These are phyloP conservation scores for Protomyces inouyei DNA, from an alignment of 1,139 yeast genomes.

Conservation along the genomic window DNA sequence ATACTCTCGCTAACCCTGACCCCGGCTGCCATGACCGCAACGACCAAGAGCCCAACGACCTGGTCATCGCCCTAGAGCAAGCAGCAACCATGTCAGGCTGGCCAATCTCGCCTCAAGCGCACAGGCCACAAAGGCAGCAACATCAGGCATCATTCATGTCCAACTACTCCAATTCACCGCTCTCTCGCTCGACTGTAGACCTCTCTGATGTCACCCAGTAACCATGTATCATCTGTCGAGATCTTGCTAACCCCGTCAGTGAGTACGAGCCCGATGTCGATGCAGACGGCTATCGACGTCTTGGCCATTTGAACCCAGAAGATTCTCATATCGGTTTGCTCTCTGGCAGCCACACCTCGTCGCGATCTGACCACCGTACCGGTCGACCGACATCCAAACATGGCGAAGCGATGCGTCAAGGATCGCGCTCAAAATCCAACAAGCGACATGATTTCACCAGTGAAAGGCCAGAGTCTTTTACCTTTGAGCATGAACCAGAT, in stretches of 20 bases:
- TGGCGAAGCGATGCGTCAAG: neutral
- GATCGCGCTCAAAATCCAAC: neutral
- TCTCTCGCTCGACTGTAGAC: neutral
- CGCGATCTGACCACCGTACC: neutral
- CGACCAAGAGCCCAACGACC: too few species aligned
- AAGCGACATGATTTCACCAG: neutral
- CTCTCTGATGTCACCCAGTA: neutral
- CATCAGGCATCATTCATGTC: neutral
- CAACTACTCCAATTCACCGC: neutral
- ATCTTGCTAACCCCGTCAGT: neutral
- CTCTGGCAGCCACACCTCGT: neutral
- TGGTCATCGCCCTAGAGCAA: too few species aligned
- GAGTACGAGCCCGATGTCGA: constrained; percentile 26
- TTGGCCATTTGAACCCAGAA: neutral
- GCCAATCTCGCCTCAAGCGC: neutral
- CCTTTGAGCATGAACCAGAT: constrained; percentile 25
- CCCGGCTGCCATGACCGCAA: too few species aligned
- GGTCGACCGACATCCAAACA: constrained; percentile 13
- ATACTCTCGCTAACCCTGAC: too few species aligned
- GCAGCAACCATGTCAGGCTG: neutral
- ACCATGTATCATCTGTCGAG: neutral
- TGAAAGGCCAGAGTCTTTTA: constrained; percentile 7
- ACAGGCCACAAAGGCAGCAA: neutral
- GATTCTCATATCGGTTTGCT: neutral
- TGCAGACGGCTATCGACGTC: constrained; percentile 24